Percentiles rank a stretch among this genome's conserved stretches.
Evolutionary conservation across 768 basidiomycete species (phyloP).

Genomic region (Psilocybe sp.): DNA sequence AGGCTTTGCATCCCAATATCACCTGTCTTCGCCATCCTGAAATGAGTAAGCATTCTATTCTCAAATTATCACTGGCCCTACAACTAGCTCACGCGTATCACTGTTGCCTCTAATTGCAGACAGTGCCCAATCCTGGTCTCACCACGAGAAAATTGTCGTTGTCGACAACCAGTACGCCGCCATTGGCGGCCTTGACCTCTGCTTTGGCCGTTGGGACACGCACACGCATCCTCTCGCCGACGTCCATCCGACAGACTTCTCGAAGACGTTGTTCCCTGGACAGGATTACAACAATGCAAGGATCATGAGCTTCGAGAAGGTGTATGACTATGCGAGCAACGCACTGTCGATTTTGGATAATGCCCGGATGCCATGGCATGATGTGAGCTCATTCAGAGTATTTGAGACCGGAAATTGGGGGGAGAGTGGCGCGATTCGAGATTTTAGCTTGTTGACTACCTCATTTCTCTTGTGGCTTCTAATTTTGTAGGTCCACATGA

Average conservation of each 20-base stretch:
- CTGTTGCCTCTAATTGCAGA: constrained; percentile 37
- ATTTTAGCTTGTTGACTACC: neutral
- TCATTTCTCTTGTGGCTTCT: neutral
- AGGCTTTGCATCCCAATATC: constrained; percentile 84
- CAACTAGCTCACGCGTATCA: neutral
- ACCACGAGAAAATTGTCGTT: constrained; percentile 90
- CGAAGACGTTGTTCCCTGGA: constrained; percentile 84
- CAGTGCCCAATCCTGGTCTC: constrained; percentile 84
- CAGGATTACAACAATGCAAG: constrained; percentile 94
- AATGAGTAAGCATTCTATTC: constrained; percentile 41
- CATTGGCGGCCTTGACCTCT: constrained; percentile 93
- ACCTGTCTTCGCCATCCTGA: constrained; percentile 88
- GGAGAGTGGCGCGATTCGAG: too few species aligned
- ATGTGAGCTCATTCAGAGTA: constrained; percentile 47
- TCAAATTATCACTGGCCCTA: too few species aligned
- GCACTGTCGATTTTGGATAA: constrained; percentile 64
- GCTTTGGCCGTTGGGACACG: constrained; percentile 97
- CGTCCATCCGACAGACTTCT: constrained; percentile 85
- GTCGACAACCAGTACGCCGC: constrained; percentile 85
- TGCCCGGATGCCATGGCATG: constrained; percentile 93
- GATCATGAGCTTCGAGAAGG: constrained; percentile 79
- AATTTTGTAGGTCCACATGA: constrained; percentile 70
- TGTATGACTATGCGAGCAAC: constrained; percentile 73
- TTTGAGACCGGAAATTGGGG: too few species aligned
- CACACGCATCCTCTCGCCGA: constrained; percentile 89